Conservation (phyloP, 495 filamentous ascomycete species). For the Penicillium simplicissimum region DNA sequence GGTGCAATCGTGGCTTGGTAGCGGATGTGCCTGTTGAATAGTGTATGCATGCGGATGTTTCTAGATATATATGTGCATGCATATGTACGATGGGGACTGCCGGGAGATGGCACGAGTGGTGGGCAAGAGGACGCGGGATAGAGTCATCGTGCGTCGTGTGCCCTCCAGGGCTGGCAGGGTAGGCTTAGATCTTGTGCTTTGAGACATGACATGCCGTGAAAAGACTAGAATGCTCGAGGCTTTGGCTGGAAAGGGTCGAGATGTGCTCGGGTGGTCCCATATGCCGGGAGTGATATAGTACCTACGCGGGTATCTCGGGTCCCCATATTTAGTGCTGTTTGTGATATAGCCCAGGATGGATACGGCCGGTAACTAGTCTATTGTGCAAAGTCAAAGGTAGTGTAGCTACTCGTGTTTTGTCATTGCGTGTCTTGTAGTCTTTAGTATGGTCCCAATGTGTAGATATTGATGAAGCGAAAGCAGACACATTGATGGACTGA, state of each 20-base stretch:
- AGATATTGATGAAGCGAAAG: neutral
- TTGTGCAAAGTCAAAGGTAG: neutral
- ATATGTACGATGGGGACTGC: slow-evolving; percentile 1
- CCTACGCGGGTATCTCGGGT: neutral
- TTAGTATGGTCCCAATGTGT: no score
- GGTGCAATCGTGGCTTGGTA: neutral
- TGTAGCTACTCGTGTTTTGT: neutral
- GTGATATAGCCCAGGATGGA: neutral
- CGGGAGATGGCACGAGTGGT: neutral
- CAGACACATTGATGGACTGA: neutral
- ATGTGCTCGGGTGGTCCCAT: neutral
- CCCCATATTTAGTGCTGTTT: neutral
- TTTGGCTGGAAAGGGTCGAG: neutral
- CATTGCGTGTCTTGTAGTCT: neutral
- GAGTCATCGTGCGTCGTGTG: neutral
- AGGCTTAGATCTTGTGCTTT: neutral
- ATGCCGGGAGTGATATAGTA: neutral
- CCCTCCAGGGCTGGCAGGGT: neutral
- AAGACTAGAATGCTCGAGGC: neutral
- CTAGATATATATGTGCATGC: neutral
- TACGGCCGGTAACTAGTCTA: neutral
- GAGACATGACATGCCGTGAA: neutral
- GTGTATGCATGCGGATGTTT: slow-evolving; percentile 1
- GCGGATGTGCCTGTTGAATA: neutral
- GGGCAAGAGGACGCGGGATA: neutral